Evolutionary conservation across 176 grass and related monocot species (phyloP), one percentile per base, ranked within the genome.

Genomic region (Olyra latifolia): DNA sequence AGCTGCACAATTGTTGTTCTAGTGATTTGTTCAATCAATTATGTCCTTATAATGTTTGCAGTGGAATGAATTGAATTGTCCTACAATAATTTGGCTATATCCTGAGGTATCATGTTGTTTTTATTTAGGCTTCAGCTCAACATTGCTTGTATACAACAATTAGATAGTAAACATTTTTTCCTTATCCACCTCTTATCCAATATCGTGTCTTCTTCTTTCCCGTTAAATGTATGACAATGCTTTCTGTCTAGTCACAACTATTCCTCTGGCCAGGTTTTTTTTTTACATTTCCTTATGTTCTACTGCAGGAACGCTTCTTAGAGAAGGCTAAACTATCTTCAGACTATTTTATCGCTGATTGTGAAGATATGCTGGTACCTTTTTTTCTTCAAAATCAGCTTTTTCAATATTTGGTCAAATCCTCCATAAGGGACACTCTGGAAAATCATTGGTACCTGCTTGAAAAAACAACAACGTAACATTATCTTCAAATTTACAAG

Each of bases 291-390:
- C 64, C n/a, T 79, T 72, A 80, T 29, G 17, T 73, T 91, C 17
- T 68, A 58, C 35, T 93, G 81, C 80, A 95, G 95, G 95, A 95
- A 84, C 84, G 78, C 68, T 98, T 98, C 81, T 80, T 98, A 80
- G 83, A 90, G 17, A 95, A 91, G 73, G 95, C 92, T 74, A 98
- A 95, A 85, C 72, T 95, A 74, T 98, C 95, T 76, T 78, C 95
- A 16, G 92, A 98, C 82, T 98, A 95, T 88, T 98, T 98, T 73
- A 98, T 98, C 69, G 71, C 95, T 80, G 95, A 98, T 45, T 89
- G 74, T 75, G 92, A 98, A 80, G 85, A 93, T 38, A 95, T 93
- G 80, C 66, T 98, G 86, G 95, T 98, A 91, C 62, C 61, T 68
- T 45, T n/a, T 69, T 72, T 46, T 58, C 40, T 67, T 81, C 8